Evolutionary conservation across 2,329 filamentous ascomycete species (phyloP), one percentile per base, ranked within the genome.

Genomic region (Kalmusia sp.): DNA sequence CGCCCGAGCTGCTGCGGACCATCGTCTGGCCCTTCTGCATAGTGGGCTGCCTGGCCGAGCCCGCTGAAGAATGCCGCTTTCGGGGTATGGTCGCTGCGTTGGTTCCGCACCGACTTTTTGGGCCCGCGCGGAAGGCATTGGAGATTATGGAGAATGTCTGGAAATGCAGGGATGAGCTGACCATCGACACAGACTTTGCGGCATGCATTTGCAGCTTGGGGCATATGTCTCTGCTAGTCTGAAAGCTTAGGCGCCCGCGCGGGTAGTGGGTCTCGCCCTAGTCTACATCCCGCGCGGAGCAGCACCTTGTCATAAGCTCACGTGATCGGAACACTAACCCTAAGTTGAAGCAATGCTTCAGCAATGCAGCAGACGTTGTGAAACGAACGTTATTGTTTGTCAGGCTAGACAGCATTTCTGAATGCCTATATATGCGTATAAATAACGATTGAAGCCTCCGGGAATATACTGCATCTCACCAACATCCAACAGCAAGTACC

Each of bases 81-180:
- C 64, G 64, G 12, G 47, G 35, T 4, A 54, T 71, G 49, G 64
- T 55, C 0, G 58, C 67, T 11, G 33, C 47, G 9, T 45, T 68
- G 28, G 49, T 51, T 7, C 55, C 55, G 14, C 63, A 59, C 9
- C 56, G 57, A 4, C 39, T 65, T 22, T 68, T 71, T 43, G 64
- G 68, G 8, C 58, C 68, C 4, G 50, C 63, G 40, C 61, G 58
- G 6, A 61, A 69, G 39, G 69, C 68, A n/a, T 50, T 75, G 7
- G 63, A 68, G 19, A 70, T 76, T 27, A 76, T 76, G 72, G 67
- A 74, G 49, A 62, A 65, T 47, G 71, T 71, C 22, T 76, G 73
- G 74, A 50, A 43, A n/a, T 52, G 45, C 30, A 48, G 49, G 70
- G 51, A 61, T 9, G 49, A 51, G 30, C 28, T 51, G 30, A 38